Percentiles rank a stretch among this genome's conserved stretches.
Conservation (phyloP, 352 stramenopile species). For the Globisporangium lucens region DNA sequence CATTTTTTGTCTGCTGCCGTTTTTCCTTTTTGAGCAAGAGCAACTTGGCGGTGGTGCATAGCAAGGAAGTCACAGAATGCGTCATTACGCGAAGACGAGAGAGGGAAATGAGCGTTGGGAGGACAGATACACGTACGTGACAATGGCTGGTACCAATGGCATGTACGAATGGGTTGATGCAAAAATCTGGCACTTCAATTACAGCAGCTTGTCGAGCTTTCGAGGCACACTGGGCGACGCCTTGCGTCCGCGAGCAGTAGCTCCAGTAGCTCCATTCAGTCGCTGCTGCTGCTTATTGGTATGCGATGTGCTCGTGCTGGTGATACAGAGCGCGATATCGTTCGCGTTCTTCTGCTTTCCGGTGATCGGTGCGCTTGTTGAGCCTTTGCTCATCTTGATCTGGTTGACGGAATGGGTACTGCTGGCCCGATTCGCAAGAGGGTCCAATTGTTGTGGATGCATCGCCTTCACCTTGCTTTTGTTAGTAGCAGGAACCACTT, state of each 20-base stretch:
- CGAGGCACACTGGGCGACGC: not conserved
- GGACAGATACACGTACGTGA: not conserved
- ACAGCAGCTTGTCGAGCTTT: slow-evolving; percentile 1
- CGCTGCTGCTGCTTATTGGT: slow-evolving; percentile 3
- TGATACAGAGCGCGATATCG: slow-evolving; percentile 2
- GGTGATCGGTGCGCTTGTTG: not conserved
- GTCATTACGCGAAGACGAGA: slow-evolving; percentile 3
- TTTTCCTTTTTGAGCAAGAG: not conserved
- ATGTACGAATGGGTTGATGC: not conserved
- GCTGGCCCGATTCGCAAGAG: not conserved
- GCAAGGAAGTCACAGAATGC: not conserved
- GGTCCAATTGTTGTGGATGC: not conserved
- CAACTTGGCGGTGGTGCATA: not conserved
- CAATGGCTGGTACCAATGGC: not conserved
- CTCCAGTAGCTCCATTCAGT: not conserved
- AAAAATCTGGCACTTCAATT: not conserved
- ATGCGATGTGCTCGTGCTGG: not conserved
- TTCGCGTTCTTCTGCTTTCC: not conserved
- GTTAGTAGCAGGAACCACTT: not conserved
- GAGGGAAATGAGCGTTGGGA: not conserved
- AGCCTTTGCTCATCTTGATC: not conserved
- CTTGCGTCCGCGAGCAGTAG: not conserved
- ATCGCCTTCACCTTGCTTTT: not conserved
- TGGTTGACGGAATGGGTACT: not conserved
- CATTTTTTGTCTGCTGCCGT: not conserved